Percentiles rank a stretch among this genome's conserved stretches.
Conservation (phyloP, 2,329 filamentous ascomycete genomes). For the Pseudonectria buxi region DNA sequence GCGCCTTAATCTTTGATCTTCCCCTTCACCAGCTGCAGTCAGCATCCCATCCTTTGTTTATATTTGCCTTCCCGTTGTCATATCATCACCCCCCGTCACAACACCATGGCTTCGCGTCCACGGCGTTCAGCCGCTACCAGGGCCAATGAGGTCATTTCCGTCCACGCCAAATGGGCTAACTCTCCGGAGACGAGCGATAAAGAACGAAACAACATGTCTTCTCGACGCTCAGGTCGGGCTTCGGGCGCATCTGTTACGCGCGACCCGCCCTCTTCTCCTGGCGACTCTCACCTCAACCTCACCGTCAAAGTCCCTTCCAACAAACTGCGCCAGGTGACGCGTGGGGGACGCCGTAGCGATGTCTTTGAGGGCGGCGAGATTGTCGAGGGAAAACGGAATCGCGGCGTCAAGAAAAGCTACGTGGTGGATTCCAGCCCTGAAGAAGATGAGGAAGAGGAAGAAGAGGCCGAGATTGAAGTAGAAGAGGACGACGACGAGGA, state of each 20-base stretch:
- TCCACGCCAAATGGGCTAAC: conserved; percentile 36
- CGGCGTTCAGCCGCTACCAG: conserved; percentile 37
- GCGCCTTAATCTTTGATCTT: not conserved
- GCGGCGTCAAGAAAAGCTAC: conserved; percentile 52
- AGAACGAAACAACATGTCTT: conserved; percentile 41
- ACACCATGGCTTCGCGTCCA: conserved; percentile 41
- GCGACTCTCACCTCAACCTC: conserved; percentile 38
- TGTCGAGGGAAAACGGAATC: conserved; percentile 44
- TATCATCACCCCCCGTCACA: not conserved
- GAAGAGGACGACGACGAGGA: conserved; percentile 38
- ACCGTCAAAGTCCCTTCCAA: conserved; percentile 47
- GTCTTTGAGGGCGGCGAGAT: conserved; percentile 41
- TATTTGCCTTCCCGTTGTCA: no score
- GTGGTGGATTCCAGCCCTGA: conserved; percentile 49
- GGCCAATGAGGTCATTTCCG: conserved; percentile 37
- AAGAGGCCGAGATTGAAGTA: conserved; percentile 30
- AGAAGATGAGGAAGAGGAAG: conserved; percentile 37
- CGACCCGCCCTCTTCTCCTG: conserved; percentile 40
- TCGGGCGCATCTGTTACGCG: conserved; percentile 36
- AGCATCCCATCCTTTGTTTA: not conserved
- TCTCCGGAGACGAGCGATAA: conserved; percentile 28
- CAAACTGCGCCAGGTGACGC: conserved; percentile 46
- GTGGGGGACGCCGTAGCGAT: conserved; percentile 31
- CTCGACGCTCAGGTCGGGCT: conserved; percentile 44
- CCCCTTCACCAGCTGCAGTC: conserved; percentile 1